phyloP scores from a whole-genome alignment of 768 basidiomycete genomes.

The Lentinula sp. region DNA sequence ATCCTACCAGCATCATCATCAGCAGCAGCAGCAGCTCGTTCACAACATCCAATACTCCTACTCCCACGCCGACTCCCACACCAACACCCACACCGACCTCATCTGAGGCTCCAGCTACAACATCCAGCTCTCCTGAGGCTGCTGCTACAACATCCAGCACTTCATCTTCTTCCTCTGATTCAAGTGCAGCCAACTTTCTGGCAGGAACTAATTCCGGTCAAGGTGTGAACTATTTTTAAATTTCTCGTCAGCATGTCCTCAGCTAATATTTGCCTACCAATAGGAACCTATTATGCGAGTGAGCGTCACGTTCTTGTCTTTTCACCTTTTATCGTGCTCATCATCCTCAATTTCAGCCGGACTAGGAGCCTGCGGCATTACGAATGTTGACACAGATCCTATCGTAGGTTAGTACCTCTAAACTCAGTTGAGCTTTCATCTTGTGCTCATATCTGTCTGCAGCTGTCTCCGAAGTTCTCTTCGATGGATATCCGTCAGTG shows the following conservation, averaged over 20 bases:
- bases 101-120: neutral
- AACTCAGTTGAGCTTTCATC: neutral
- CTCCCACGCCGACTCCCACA: neutral
- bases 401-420: slow-evolving; percentile 20
- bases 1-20: slow-evolving; percentile 8
- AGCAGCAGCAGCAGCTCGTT: slow-evolving; percentile 11
- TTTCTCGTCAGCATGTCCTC: neutral
- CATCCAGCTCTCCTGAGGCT: slow-evolving; percentile 2
- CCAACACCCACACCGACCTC: slow-evolving; percentile 8
- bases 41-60: neutral
- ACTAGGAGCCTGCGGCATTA: slow-evolving; percentile 59
- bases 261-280: neutral
- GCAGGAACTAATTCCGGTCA: slow-evolving; percentile 45
- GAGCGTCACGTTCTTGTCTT: slow-evolving; percentile 11
- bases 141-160: slow-evolving; percentile 11
- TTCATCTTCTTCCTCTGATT: slow-evolving; percentile 3
- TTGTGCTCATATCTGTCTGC: slow-evolving; percentile 14
- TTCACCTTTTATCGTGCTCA: neutral
- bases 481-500: slow-evolving; percentile 56
- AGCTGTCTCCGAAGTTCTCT: slow-evolving; percentile 51
- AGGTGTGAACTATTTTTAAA: slow-evolving; percentile 21
- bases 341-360: slow-evolving; percentile 32
- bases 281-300: slow-evolving; percentile 51
- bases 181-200: slow-evolving; percentile 31
- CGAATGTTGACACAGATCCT: slow-evolving; percentile 41